Base-by-base conservation (phyloP, 2,329 filamentous ascomycete genomes). In the Ophiostoma sp. region DNA sequence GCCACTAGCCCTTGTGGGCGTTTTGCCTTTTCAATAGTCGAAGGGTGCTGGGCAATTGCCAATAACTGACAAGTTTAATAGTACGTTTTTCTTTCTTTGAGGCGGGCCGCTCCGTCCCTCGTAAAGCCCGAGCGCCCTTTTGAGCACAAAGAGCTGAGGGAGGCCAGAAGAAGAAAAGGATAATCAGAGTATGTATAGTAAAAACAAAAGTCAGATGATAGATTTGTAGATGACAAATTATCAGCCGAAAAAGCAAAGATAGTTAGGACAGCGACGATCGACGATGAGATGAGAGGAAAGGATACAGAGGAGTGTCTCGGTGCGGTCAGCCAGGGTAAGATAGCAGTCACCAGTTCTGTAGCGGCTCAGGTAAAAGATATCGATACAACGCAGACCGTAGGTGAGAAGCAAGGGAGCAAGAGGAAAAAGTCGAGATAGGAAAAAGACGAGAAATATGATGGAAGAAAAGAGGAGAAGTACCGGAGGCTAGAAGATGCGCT, bases 401-500 rank as follows among this genome's bases (percentile, higher is more conserved):
- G 52, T 57, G 52, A 23, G 52, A 57, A 57, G 52, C n/a, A 57
- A 57, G 52, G 52, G 52, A 27, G 52, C 4, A 64, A 68, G 67
- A 68, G 31, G 39, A 57, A 68, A 68, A 57, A 68, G 66, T n/a
- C 20, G 6, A 52, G 36, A 31, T 33, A 57, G 44, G 44, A 57
- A 52, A 68, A 54, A 41, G 65, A 67, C 13, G 27, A 41, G 20
- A 36, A 23, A 44, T 23, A 33, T 17, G 36, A 67, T n/a, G n/a
- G 65, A 67, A 27, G 20, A 67, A 67, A 39, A 57, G 52, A 57
- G 52, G 52, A 31, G 48, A 57, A 23, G n/a, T 27, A 57, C 23
- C 23, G 23, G 52, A 57, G 52, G 52, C 11, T 57, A 8, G 52
- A 13, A 10, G 52, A 57, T 57, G 52, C 52, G 52, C 23, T 13